Base-by-base conservation (phyloP, 352 stramenopile species). In the Pythium guiyangense region DNA sequence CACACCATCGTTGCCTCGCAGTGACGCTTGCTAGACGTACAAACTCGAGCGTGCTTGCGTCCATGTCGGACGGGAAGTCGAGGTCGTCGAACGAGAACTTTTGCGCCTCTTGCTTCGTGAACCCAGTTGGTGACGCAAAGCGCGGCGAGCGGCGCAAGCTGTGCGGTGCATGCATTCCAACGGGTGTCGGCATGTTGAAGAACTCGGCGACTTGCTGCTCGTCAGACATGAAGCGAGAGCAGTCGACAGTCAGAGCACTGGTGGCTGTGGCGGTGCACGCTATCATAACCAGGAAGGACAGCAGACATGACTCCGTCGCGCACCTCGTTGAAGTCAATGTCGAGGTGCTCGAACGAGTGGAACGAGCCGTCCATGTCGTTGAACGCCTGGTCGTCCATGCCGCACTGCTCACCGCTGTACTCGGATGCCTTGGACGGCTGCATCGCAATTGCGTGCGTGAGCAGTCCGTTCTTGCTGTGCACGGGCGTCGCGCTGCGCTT, bases 1-100 rank as follows among this genome's bases (percentile, higher is more conserved):
- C 15, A 22, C 1, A 14, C 25, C 9, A 27, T 39, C 17, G 29
- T 42, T 14, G 37, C 31, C 8, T 12, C 31, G 31, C 31, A 12
- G 5, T 37, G 31, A 14, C 8, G 11, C 29, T 22, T 25, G 12
- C 29, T 43, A 29, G 8, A 87, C 81, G 64, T 61, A 92, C 81
- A 46, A 93, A 93, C 55, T 93, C 84, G 29, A 92, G 62, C 0
- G 80, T 65, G 57, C 50, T 82, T 18, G 79, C 62, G 22, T 94
- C 84, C 58, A 94, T 85, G 52, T 94, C 84, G 6, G 74, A 35
- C 0, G 81, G 76, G 26, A 94, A 85, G 45, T 90, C 81, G 40
- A 93, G 66, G 49, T 91, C 83, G 40, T 94, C 84, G 45, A 94
- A 94, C 2, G 82, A 94, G 34, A 94, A 94, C 61, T 94, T 94